A percentile compares a stretch with the other conserved stretches of the same genome.
These are phyloP conservation scores for Globisporangium nunn DNA, from an alignment of 352 stramenopile genomes.

Conservation along the genomic window DNA sequence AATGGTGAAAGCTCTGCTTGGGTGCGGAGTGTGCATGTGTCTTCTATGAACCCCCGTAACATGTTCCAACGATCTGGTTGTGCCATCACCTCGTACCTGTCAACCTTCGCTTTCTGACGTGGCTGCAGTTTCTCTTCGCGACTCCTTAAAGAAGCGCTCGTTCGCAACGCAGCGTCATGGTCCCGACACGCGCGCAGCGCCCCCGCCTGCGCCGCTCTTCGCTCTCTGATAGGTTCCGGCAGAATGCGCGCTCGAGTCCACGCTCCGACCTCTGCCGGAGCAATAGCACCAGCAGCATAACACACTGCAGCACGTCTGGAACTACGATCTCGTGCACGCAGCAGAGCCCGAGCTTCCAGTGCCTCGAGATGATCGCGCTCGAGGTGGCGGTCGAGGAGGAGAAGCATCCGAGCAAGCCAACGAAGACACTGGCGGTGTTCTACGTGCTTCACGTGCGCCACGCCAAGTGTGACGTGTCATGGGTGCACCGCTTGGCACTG, in stretches of 20 bases:
- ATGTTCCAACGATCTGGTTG: too few species aligned
- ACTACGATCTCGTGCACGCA: background rate
- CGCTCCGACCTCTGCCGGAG: background rate
- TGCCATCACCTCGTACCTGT: too few species aligned
- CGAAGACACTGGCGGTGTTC: constrained; percentile 2
- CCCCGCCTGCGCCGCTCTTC: background rate
- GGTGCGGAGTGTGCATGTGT: background rate
- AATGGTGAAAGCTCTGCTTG: too few species aligned
- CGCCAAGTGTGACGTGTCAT: constrained; percentile 5
- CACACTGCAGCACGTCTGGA: background rate
- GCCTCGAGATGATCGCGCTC: constrained; percentile 9
- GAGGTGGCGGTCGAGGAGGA: constrained; percentile 9
- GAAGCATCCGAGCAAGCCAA: constrained; percentile 1
- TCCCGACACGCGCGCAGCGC: background rate
- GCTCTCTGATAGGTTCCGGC: background rate
- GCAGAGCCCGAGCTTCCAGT: constrained; percentile 9
- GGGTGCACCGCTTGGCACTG: constrained; percentile 2
- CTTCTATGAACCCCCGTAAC: background rate
- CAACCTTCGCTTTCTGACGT: too few species aligned
- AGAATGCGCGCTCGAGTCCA: background rate
- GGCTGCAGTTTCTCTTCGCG: too few species aligned
- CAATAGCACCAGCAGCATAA: background rate
- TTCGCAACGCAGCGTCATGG: background rate
- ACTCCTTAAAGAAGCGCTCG: background rate
- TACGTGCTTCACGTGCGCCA: constrained; percentile 9